Conservation (phyloP, 805 yeast species). For the Metschnikowia peoriensis region DNA sequence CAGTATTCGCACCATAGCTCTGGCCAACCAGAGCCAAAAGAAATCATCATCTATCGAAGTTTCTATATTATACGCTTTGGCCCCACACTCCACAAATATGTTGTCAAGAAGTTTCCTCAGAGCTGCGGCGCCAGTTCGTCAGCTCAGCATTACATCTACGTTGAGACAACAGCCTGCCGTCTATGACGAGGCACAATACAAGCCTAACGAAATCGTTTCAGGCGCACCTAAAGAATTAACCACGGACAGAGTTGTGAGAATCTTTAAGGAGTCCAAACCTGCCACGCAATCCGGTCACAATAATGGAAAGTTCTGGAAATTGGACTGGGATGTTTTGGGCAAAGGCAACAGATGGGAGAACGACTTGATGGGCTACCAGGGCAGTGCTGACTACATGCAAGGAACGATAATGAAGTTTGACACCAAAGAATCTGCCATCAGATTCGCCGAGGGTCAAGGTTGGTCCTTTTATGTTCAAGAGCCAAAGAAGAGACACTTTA, state of each 20-base stretch:
- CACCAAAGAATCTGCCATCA: slow-evolving; percentile 70
- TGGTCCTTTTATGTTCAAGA: slow-evolving; percentile 83
- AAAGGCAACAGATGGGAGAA: slow-evolving; percentile 87
- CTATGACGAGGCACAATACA: slow-evolving; percentile 30
- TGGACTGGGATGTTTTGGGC: slow-evolving; percentile 80
- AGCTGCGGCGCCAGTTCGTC: slow-evolving; percentile 23
- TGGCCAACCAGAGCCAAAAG: slow-evolving; percentile 20
- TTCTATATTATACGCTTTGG: neutral
- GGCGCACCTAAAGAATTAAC: slow-evolving; percentile 75
- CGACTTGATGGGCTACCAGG: slow-evolving; percentile 82
- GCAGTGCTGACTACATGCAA: slow-evolving; percentile 78
- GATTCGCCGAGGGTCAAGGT: slow-evolving; percentile 80
- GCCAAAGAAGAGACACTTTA: slow-evolving; percentile 71
- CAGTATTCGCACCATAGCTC: slow-evolving; percentile 13
- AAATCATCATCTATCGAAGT: neutral
- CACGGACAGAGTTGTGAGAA: slow-evolving; percentile 66
- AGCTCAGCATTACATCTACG: slow-evolving; percentile 21
- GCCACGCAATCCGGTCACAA: slow-evolving; percentile 76
- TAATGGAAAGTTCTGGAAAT: slow-evolving; percentile 60
- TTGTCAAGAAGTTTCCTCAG: slow-evolving; percentile 25
- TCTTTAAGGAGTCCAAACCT: slow-evolving; percentile 71
- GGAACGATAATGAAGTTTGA: slow-evolving; percentile 74
- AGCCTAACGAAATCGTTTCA: slow-evolving; percentile 52
- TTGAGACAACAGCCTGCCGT: slow-evolving; percentile 26
- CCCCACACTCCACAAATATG: slow-evolving; percentile 15